A percentile compares a stretch with the other conserved stretches of the same genome.
Conservation (phyloP, 768 basidiomycete species). For the Clitopilus hobsonii region DNA sequence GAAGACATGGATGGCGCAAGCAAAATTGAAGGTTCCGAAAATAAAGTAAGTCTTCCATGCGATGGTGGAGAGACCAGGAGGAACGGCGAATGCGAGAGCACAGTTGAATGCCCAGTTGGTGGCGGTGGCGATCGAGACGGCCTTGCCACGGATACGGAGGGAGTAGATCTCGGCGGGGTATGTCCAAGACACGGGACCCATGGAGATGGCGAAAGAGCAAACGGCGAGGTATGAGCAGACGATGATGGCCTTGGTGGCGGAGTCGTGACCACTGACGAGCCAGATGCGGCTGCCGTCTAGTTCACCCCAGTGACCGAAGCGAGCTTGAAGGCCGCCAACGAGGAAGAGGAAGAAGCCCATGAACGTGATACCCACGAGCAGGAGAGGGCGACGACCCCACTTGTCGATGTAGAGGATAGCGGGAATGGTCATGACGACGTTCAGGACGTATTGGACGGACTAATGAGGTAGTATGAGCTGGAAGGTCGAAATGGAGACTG, state of each 20-base stretch:
- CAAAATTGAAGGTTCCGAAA: slow-evolving; percentile 74
- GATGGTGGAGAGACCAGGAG: slow-evolving; percentile 61
- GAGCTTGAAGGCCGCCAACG: slow-evolving; percentile 70
- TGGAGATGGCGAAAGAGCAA: slow-evolving; percentile 67
- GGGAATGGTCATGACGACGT: slow-evolving; percentile 32
- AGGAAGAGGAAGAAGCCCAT: slow-evolving; percentile 80
- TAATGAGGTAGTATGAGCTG: slow-evolving; percentile 13
- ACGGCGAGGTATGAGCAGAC: slow-evolving; percentile 77
- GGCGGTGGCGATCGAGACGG: slow-evolving; percentile 48
- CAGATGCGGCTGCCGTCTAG: slow-evolving; percentile 33
- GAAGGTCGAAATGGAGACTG: not conserved
- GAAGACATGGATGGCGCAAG: slow-evolving; percentile 63
- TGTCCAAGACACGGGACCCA: slow-evolving; percentile 75
- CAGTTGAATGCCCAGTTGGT: slow-evolving; percentile 69
- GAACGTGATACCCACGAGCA: slow-evolving; percentile 55
- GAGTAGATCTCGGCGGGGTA: slow-evolving; percentile 71
- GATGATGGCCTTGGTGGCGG: slow-evolving; percentile 66
- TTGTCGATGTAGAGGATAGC: slow-evolving; percentile 65
- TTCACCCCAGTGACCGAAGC: slow-evolving; percentile 59
- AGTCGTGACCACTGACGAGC: slow-evolving; percentile 53
- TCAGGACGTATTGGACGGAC: slow-evolving; percentile 63
- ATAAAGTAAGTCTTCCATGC: slow-evolving; percentile 77
- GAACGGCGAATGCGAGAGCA: slow-evolving; percentile 71
- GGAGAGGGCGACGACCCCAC: slow-evolving; percentile 78
- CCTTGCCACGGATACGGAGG: slow-evolving; percentile 60